These are phyloP conservation scores for Dicorynia guianensis DNA, from an alignment of 306 rosid species.

Conservation along the genomic window DNA sequence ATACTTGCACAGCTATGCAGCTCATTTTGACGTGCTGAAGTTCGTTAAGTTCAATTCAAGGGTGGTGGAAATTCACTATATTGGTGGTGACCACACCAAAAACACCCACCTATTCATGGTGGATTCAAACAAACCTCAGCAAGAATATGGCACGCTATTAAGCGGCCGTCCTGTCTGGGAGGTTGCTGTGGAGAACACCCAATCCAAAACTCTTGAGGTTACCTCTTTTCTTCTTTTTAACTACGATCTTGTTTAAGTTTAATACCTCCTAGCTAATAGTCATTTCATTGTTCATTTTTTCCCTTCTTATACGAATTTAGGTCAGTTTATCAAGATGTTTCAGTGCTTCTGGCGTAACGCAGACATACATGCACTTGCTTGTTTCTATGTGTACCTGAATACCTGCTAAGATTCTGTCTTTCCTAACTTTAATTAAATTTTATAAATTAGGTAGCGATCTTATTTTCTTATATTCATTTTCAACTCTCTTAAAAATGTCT, in stretches of 20 bases:
- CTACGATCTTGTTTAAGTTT: no score
- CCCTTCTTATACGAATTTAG: no score
- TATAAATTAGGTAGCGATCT: no score
- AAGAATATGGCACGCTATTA: constrained; percentile 30
- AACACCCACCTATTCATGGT: neutral
- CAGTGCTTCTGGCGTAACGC: neutral
- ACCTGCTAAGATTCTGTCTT: no score
- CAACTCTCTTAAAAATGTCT: no score
- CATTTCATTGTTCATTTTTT: no score
- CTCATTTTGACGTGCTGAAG: constrained; percentile 59
- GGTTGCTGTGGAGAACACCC: constrained; percentile 21
- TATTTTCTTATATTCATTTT: no score
- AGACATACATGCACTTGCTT: neutral
- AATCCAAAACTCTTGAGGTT: constrained; percentile 31
- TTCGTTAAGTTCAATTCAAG: constrained; percentile 54
- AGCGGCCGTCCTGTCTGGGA: constrained; percentile 36
- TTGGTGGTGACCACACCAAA: constrained; percentile 20
- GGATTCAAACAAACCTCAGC: neutral
- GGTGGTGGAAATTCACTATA: constrained; percentile 55
- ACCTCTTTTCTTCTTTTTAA: neutral
- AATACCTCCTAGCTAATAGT: no score
- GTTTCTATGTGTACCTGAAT: no score
- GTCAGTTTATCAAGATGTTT: no score
- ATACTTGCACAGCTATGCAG: constrained; percentile 60
- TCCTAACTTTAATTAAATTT: no score